Base-by-base conservation (phyloP, 2,329 filamentous ascomycete species). In the Emergomyces orientalis region DNA sequence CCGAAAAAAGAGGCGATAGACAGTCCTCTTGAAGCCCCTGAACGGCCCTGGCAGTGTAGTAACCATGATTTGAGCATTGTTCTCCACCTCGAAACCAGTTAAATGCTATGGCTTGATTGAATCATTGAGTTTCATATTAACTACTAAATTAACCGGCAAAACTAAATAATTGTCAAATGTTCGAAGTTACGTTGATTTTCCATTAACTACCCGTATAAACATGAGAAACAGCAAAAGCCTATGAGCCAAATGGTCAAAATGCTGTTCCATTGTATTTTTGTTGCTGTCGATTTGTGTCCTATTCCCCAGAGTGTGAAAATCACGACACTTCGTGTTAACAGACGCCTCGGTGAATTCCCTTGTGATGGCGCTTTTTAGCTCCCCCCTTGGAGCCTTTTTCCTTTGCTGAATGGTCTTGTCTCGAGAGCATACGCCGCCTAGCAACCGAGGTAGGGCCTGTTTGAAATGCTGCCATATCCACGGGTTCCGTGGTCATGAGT, bases 401-500 rank as follows among this genome's bases (percentile, higher is more conserved):
- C 58, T 63, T 32, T 3, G 8, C 41, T 45, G 27, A 19, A 27
- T 54, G 51, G 1, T 17, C 30, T 32, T 47, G 57, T 60, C 14
- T 37, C 14, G 19, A 25, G 14, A 25, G 17, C 39, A 57, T 59
- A 64, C 77, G 75, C 62, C 74, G 65, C 67, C 80, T 80, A 69
- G 81, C 79, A 1, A 78, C 74, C 8, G 69, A 68, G 19, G 68
- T 71, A 13, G 70, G 67, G 3, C 72, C 68, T 3, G 76, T 78
- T 66, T 81, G 78, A 69, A 81, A 78, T 22, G 77, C 75, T 8
- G 77, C 74, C 52, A 87, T 69, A 64, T 87, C 84, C 11, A 79
- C 71, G 43, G 76, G 71, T 66, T 82, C 80, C 41, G 78, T 78
- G 17, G 79, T 77, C 71, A 88, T 86, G 63, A 88, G 71, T 54